Evolutionary conservation across 768 basidiomycete species (phyloP).

Genomic region (Tricholoma sp.): DNA sequence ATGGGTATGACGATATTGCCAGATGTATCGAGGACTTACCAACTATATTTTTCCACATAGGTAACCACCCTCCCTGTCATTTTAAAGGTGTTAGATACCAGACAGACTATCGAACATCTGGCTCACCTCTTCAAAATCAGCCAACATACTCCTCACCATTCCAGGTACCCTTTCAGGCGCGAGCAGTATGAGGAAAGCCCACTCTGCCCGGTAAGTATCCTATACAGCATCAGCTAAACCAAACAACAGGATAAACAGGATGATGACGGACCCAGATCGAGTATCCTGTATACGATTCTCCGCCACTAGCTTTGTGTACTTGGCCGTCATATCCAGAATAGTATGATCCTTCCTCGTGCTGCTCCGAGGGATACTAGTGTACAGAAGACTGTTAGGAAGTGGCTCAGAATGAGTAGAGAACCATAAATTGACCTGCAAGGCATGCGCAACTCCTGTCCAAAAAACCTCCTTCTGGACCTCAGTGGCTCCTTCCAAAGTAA

Average conservation of each 20-base stretch:
- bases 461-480: slow-evolving; percentile 43
- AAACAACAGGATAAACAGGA: neutral
- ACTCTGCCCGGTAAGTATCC: slow-evolving; percentile 77
- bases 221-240: slow-evolving; percentile 19
- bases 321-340: slow-evolving; percentile 74
- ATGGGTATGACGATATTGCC: too few relatives aligned
- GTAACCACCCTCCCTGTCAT: slow-evolving; percentile 68
- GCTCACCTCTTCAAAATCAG: slow-evolving; percentile 64
- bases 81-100: neutral
- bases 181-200: slow-evolving; percentile 75
- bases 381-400: neutral
- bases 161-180: slow-evolving; percentile 72
- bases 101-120: neutral
- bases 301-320: slow-evolving; percentile 43
- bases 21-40: neutral
- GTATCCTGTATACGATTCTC: slow-evolving; percentile 75
- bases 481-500: slow-evolving; percentile 45
- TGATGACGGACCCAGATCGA: slow-evolving; percentile 60
- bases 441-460: slow-evolving; percentile 62
- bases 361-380: slow-evolving; percentile 70
- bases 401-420: neutral
- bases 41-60: slow-evolving; percentile 88
- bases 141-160: slow-evolving; percentile 77
- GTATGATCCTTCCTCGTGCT: slow-evolving; percentile 59
- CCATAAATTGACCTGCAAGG: slow-evolving; percentile 41